These are phyloP conservation scores for Umbelopsis ramanniana DNA, from an alignment of 192 early-diverging fungal species.

Conservation along the genomic window DNA sequence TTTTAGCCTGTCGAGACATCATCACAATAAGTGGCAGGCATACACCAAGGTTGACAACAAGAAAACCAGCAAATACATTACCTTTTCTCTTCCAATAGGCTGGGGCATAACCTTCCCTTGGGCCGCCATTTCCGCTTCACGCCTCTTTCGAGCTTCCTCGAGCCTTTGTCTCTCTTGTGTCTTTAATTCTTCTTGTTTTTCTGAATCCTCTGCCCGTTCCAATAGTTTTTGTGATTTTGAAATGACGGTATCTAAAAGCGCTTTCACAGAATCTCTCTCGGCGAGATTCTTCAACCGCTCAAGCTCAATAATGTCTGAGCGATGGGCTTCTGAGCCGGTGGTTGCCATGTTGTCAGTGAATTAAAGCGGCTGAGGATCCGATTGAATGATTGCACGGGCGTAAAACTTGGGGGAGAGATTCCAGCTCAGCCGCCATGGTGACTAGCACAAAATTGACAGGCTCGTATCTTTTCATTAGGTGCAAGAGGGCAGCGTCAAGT, in stretches of 20 bases:
- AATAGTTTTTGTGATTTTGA: background rate
- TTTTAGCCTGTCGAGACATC: constrained; percentile 12
- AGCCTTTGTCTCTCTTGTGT: constrained; percentile 1
- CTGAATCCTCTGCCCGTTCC: background rate
- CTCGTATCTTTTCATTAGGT: too few relatives aligned
- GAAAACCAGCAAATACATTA: background rate
- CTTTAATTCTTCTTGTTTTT: constrained; percentile 8
- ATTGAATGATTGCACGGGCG: background rate
- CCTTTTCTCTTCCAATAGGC: constrained; percentile 22
- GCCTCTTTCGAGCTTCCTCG: constrained; percentile 12
- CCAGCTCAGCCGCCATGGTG: too few relatives aligned
- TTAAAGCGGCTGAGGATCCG: background rate
- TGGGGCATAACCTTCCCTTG: constrained; percentile 24
- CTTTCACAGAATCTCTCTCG: background rate
- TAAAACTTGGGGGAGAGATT: background rate
- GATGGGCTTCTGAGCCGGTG: background rate
- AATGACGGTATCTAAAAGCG: background rate
- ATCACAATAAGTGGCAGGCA: too few relatives aligned
- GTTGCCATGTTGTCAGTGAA: background rate
- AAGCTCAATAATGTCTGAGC: constrained; percentile 13
- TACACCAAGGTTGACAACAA: background rate
- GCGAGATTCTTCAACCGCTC: background rate
- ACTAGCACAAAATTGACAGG: too few relatives aligned
- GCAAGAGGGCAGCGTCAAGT: too few relatives aligned
- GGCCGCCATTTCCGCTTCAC: constrained; percentile 18